Evolutionary conservation across 2,329 filamentous ascomycete species (phyloP).

Genomic region (Atkinsonella texensis): DNA sequence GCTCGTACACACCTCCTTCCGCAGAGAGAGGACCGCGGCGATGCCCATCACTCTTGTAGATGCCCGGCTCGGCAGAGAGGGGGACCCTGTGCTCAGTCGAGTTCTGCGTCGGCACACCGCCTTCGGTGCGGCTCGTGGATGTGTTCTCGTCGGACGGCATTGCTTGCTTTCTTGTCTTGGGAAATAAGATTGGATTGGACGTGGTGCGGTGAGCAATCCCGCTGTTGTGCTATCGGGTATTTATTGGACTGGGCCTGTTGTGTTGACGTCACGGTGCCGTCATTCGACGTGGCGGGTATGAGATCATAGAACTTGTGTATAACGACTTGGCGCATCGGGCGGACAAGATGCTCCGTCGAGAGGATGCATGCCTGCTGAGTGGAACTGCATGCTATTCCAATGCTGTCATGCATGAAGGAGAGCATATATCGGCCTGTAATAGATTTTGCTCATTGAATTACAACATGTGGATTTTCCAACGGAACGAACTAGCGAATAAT

Average conservation of each 20-base stretch:
- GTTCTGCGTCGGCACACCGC: background rate
- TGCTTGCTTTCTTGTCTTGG: background rate
- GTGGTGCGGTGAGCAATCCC: background rate
- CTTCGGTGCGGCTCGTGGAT: background rate
- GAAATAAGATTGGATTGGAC: background rate
- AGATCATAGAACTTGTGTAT: background rate
- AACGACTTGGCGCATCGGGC: background rate
- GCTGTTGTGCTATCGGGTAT: background rate
- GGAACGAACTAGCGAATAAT: background rate
- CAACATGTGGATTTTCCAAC: background rate
- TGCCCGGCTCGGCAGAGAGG: constrained; percentile 3
- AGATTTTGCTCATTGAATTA: too few species aligned
- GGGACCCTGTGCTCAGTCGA: background rate
- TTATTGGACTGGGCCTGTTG: background rate
- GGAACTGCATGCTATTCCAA: too few species aligned
- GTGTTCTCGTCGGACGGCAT: background rate
- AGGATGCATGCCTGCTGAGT: too few species aligned
- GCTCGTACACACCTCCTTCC: constrained; percentile 3
- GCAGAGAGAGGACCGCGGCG: constrained; percentile 5
- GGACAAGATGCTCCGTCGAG: too few species aligned
- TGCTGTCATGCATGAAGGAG: too few species aligned
- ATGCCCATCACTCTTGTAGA: background rate
- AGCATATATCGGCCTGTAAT: too few species aligned
- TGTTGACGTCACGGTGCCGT: background rate
- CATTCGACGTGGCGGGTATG: background rate